These are phyloP conservation scores for Holtermannia corniformis DNA, from an alignment of 768 basidiomycete species.

Conservation along the genomic window DNA sequence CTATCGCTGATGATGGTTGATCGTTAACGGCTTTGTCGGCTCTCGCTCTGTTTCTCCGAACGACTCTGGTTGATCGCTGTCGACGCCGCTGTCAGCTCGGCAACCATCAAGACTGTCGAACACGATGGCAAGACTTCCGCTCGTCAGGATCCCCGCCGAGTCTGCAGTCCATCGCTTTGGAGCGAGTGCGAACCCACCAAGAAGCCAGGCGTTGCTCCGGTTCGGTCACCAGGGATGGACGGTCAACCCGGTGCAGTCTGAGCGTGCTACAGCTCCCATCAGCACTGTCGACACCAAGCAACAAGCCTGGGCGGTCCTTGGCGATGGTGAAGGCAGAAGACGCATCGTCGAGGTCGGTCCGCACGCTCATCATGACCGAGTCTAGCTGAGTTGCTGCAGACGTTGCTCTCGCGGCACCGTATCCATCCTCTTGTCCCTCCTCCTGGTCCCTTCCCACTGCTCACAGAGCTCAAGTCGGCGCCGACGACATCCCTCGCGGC, in stretches of 20 bases:
- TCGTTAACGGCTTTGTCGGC: too few species aligned
- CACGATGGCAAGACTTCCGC: slow-evolving; percentile 10
- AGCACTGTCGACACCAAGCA: not conserved
- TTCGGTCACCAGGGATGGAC: slow-evolving; percentile 27
- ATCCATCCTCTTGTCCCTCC: slow-evolving; percentile 56
- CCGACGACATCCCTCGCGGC: not conserved
- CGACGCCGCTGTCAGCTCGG: not conserved
- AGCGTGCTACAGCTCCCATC: not conserved
- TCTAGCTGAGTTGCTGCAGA: slow-evolving; percentile 37
- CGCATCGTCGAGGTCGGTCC: slow-evolving; percentile 56
- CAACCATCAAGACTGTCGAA: not conserved
- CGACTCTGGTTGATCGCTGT: not conserved
- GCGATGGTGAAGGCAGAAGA: slow-evolving; percentile 57
- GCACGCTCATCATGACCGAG: not conserved
- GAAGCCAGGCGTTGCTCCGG: slow-evolving; percentile 17
- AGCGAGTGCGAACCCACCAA: slow-evolving; percentile 7
- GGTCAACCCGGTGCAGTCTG: slow-evolving; percentile 9
- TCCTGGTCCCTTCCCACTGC: slow-evolving; percentile 68
- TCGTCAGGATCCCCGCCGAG: slow-evolving; percentile 18
- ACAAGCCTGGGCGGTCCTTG: slow-evolving; percentile 66
- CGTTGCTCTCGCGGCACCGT: slow-evolving; percentile 61
- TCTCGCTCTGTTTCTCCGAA: too few species aligned
- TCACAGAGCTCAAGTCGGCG: slow-evolving; percentile 43
- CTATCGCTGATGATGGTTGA: not conserved
- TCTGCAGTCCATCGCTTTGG: slow-evolving; percentile 24